phyloP scores from a whole-genome alignment of 257 asterid genomes.

The Solanum clarkiae region DNA sequence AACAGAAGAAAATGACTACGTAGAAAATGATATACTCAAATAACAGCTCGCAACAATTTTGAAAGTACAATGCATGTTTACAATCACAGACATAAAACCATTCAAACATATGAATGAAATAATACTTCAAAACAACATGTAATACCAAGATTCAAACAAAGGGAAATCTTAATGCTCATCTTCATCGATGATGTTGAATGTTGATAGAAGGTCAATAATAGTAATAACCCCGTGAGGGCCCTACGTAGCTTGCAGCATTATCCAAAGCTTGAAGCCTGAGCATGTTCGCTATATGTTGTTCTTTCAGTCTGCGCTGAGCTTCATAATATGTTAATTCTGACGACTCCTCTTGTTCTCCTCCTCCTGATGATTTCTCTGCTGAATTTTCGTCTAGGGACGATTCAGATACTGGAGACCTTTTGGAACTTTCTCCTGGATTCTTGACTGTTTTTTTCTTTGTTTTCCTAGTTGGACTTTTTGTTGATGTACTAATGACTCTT shows the following conservation, averaged over 20 bases:
- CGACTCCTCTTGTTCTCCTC: neutral
- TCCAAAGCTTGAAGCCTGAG: slow-evolving; percentile 9
- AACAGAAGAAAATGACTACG: neutral
- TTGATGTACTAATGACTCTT: neutral
- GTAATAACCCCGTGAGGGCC: slow-evolving; percentile 1
- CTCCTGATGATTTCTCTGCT: neutral
- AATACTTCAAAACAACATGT: neutral
- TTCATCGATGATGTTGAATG: neutral
- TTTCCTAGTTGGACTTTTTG: neutral
- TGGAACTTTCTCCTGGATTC: neutral
- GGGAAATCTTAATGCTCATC: neutral
- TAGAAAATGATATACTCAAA: neutral
- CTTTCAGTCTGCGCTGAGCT: neutral
- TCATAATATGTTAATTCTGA: neutral
- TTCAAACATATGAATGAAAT: neutral
- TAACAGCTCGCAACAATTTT: neutral
- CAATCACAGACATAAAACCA: neutral
- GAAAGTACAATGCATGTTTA: neutral
- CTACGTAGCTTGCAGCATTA: slow-evolving; percentile 10
- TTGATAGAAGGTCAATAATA: neutral
- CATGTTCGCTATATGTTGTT: neutral
- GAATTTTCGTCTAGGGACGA: neutral
- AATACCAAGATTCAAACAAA: neutral
- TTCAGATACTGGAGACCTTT: neutral
- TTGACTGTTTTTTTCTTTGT: neutral